Evolutionary conservation across 768 basidiomycete species (phyloP).

Genomic region (Solioccasus polychromus): DNA sequence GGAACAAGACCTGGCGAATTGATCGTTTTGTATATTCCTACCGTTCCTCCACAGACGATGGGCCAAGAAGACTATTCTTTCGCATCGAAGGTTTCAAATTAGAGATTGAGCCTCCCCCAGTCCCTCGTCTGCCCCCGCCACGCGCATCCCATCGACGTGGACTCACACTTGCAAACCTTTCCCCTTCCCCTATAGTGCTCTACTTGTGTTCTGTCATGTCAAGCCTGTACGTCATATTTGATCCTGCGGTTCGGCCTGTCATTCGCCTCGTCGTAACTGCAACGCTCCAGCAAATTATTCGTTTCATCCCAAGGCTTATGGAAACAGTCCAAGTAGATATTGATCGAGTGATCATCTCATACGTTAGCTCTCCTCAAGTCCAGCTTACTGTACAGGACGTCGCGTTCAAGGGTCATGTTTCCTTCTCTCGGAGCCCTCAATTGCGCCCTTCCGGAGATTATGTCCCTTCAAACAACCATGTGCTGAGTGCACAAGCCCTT

Average conservation of each 20-base stretch:
- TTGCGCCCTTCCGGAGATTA: slow-evolving; percentile 10
- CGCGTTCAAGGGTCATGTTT: slow-evolving; percentile 51
- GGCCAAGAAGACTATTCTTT: slow-evolving; percentile 55
- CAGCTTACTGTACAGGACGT: slow-evolving; percentile 50
- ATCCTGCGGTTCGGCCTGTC: slow-evolving; percentile 61
- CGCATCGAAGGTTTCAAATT: slow-evolving; percentile 60
- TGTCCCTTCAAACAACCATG: slow-evolving; percentile 12
- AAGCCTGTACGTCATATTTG: slow-evolving; percentile 42
- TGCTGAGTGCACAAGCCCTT: slow-evolving; percentile 36
- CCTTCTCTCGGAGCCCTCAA: slow-evolving; percentile 51
- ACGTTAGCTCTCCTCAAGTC: slow-evolving; percentile 49
- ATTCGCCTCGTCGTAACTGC: slow-evolving; percentile 55
- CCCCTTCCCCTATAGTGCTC: slow-evolving; percentile 35
- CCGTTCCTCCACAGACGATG: slow-evolving; percentile 44
- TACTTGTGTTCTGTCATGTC: slow-evolving; percentile 33
- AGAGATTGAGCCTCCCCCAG: slow-evolving; percentile 36
- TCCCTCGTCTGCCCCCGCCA: slow-evolving; percentile 15
- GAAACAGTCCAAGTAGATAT: slow-evolving; percentile 69
- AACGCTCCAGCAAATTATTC: slow-evolving; percentile 55
- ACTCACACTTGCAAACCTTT: slow-evolving; percentile 40
- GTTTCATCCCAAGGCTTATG: slow-evolving; percentile 64
- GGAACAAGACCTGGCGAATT: slow-evolving; percentile 52
- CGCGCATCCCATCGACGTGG: slow-evolving; percentile 35
- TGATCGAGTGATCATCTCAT: slow-evolving; percentile 50
- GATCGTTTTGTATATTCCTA: slow-evolving; percentile 66